These are phyloP conservation scores for Rhynchosporium agropyri DNA, from an alignment of 2,329 filamentous ascomycete species.

Conservation along the genomic window DNA sequence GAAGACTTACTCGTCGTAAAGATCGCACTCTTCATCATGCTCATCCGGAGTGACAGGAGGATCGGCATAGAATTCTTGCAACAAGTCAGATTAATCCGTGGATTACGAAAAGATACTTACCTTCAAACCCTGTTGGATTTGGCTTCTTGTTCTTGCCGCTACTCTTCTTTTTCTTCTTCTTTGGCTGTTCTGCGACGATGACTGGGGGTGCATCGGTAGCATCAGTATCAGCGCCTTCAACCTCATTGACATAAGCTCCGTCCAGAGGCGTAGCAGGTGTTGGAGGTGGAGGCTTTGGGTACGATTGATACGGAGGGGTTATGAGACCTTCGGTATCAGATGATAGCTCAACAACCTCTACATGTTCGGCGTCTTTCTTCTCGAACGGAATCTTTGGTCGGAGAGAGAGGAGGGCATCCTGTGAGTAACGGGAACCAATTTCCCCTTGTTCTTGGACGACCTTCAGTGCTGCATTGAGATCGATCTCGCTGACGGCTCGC, in stretches of 20 bases:
- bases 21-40: slow-evolving; percentile 62
- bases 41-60: slow-evolving; percentile 73
- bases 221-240: slow-evolving; percentile 1
- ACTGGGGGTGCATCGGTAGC: slow-evolving; percentile 12
- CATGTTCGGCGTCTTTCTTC: slow-evolving; percentile 27
- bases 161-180: slow-evolving; percentile 49
- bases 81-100: slow-evolving; percentile 23
- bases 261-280: slow-evolving; percentile 24
- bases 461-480: slow-evolving; percentile 29
- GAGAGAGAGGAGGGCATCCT: slow-evolving; percentile 31
- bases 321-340: slow-evolving; percentile 22
- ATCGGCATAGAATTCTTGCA: slow-evolving; percentile 73
- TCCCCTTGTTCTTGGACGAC: slow-evolving; percentile 15
- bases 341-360: slow-evolving; percentile 18
- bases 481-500: slow-evolving; percentile 35
- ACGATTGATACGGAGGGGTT: slow-evolving; percentile 23
- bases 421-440: slow-evolving; percentile 26
- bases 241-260: neutral
- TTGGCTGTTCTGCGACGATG: slow-evolving; percentile 25
- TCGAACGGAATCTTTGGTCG: slow-evolving; percentile 15
- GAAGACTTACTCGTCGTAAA: slow-evolving; percentile 66
- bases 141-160: slow-evolving; percentile 41
- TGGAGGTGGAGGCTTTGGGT: slow-evolving; percentile 30
- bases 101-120: slow-evolving; percentile 42
- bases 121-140: slow-evolving; percentile 69